Percentiles rank a stretch among this genome's conserved stretches.
These are phyloP conservation scores for Aspergillus baeticus DNA, from an alignment of 495 filamentous ascomycete genomes.

Conservation along the genomic window DNA sequence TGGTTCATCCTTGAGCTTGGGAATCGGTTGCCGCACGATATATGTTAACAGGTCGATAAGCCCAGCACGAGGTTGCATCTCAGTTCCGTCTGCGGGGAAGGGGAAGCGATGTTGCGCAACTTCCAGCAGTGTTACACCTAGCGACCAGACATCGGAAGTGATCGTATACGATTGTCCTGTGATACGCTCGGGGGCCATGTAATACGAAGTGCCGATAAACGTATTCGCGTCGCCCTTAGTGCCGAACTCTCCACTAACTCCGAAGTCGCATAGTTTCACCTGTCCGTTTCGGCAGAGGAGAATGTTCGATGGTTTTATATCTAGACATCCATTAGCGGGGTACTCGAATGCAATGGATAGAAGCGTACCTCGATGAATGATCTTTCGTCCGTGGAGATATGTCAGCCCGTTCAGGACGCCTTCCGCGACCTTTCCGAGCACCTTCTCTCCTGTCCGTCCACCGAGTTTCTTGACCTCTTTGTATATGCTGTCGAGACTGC, in stretches of 20 bases:
- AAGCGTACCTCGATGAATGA: conserved; percentile 79
- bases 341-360: not conserved
- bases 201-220: conserved; percentile 97
- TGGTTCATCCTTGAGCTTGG: conserved; percentile 93
- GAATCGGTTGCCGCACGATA: conserved; percentile 93
- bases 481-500: conserved; percentile 92
- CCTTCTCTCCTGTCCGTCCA: conserved; percentile 94
- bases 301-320: conserved; percentile 98
- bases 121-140: conserved; percentile 93
- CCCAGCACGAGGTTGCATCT: conserved; percentile 82
- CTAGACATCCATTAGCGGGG: conserved; percentile 33
- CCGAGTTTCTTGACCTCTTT: conserved; percentile 93
- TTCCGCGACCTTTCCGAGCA: conserved; percentile 96
- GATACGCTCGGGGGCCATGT: conserved; percentile 98
- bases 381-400: conserved; percentile 94
- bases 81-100: conserved; percentile 93
- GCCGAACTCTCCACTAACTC: conserved; percentile 94
- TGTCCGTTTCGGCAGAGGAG: conserved; percentile 88
- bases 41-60: conserved; percentile 95
- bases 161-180: conserved; percentile 97
- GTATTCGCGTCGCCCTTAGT: conserved; percentile 98
- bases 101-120: conserved; percentile 98
- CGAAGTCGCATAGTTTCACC: conserved; percentile 98
- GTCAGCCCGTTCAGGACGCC: conserved; percentile 92
- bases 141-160: conserved; percentile 96